Conservation (phyloP, 441 rosid genomes). For the Adansonia gregorii region DNA sequence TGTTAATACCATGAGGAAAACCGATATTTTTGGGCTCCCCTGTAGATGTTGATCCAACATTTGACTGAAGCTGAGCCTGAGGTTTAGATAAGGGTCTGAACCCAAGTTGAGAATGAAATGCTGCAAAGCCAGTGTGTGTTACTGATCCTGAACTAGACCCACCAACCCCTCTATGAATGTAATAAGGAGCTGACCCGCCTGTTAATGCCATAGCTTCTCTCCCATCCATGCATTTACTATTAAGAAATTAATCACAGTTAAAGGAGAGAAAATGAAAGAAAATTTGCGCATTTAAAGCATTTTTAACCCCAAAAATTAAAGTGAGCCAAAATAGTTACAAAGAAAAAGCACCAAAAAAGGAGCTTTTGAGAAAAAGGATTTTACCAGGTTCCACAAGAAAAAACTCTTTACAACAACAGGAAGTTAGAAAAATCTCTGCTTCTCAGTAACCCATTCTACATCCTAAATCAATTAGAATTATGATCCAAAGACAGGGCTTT, state of each 20-base stretch:
- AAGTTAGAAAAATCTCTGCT: conserved; percentile 28
- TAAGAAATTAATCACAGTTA: conserved; percentile 23
- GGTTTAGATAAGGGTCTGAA: conserved; percentile 58
- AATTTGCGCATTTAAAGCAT: conserved; percentile 31
- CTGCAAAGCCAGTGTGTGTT: conserved; percentile 55
- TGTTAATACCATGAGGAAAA: conserved; percentile 64
- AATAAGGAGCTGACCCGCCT: conserved; percentile 78
- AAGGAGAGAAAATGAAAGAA: conserved; percentile 25
- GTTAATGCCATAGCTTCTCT: conserved; percentile 94
- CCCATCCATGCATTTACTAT: conserved; percentile 96
- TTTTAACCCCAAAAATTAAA: conserved; percentile 28
- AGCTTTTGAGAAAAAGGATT: conserved; percentile 33
- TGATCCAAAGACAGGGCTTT: conserved; percentile 36
- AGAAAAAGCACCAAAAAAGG: neutral
- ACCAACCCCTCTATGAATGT: conserved; percentile 75
- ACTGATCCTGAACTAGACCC: conserved; percentile 57
- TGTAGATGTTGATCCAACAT: conserved; percentile 58
- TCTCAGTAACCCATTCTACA: conserved; percentile 14
- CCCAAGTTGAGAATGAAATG: conserved; percentile 60
- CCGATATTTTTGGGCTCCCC: conserved; percentile 59
- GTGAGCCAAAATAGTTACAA: neutral
- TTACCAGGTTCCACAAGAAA: conserved; percentile 31
- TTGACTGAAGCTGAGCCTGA: conserved; percentile 56
- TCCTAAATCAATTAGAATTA: conserved; percentile 39
- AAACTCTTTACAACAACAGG: conserved; percentile 16